Base-by-base conservation (phyloP, 208 protist species). In the Crithidia brevicula region DNA sequence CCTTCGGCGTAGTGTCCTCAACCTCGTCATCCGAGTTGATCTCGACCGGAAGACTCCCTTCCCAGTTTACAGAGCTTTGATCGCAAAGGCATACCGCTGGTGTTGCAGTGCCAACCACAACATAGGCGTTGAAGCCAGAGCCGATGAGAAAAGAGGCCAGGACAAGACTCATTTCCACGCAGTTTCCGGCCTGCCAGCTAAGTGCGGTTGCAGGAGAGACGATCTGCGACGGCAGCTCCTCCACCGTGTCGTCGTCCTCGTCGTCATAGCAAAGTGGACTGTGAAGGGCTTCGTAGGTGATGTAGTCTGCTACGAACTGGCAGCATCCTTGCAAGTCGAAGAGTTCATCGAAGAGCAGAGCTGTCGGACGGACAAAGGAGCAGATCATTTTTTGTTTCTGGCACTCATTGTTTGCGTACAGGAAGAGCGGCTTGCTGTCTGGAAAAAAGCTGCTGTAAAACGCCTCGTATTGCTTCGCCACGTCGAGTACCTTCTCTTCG, bases 71-170 rank as follows among this genome's bases (percentile, higher is more conserved):
- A 18, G 69, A 33, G 4, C 66, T 86, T 40, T 91, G 83, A 59
- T 97, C 85, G 51, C 96, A 96, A n/a, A 88, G 31, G 64, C 84
- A 94, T 34, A 96, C 78, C 27, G 77, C 69, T 25, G 56, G 56
- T 18, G 56, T 60, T 1, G 96, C 96, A 53, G 94, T 96, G 10
- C 96, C 96, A 47, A 94, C 64, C 2, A 97, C 93, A 10, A 97
- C 91, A 53, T 96, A 96, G 7, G 88, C 91, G 56, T 97, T 93
- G 77, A 94, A 98, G n/a, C 93, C 93, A 11, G 77, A 74, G 1
- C 95, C 95, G 8, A 80, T 67, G n/a, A 98, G 86, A 43, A 96
- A 46, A 27, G 95, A 98, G 0, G 63, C 28, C 20, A 97, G 77
- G 1, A 97, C 61, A 11, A 96, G 47, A 18, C 76, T 85, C 58